Evolutionary conservation across 306 rosid genomes (phyloP), one percentile per base, ranked within the genome.

Genomic region (Cercis canadensis): DNA sequence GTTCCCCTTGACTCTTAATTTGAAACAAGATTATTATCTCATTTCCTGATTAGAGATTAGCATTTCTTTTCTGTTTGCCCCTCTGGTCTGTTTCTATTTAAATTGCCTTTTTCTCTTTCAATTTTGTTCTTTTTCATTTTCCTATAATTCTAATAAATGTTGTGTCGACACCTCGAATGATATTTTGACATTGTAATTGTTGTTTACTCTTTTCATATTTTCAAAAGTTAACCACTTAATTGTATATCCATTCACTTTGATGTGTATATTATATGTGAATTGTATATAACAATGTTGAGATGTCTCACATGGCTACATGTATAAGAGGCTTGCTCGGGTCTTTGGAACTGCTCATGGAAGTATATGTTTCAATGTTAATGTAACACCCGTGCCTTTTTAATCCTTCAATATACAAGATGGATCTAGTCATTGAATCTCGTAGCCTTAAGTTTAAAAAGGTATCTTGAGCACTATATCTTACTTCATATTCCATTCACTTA

Each of bases 1-100:
- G 32, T 64, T 70, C 70, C 54, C 33, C n/a, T 19, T 74, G 65
- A 33, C 74, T 47, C 69, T 14, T 45, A 21, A 40, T 45, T 40
- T 3, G 3, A 57, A 51, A 24, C 40, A 39, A 18, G 44, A 21
- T 73, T 15, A 39, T 37, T 12, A 16, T 37, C 51, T 44, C 56
- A 34, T 70, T 54, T 29, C 56, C 41, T 44, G 18, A 54, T 18
- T 17, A 53, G 45, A 40, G 60, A 15, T 29, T 21, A 3, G 17
- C 33, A 18, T 3, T 62, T 2, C 36, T 41, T 4, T 56, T 55
- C 33, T 18, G 18, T 53, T 43, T 15, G 8, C 62, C 24, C 3
- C 5, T 5, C 31, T 3, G 57, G 10, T 15, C 53, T 12, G 49
- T 12, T 43, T 43, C 49, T 43, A 12, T 8, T 12, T 10, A 11